phyloP scores from a whole-genome alignment of 139 green algal species.

The Volvox africanus region DNA sequence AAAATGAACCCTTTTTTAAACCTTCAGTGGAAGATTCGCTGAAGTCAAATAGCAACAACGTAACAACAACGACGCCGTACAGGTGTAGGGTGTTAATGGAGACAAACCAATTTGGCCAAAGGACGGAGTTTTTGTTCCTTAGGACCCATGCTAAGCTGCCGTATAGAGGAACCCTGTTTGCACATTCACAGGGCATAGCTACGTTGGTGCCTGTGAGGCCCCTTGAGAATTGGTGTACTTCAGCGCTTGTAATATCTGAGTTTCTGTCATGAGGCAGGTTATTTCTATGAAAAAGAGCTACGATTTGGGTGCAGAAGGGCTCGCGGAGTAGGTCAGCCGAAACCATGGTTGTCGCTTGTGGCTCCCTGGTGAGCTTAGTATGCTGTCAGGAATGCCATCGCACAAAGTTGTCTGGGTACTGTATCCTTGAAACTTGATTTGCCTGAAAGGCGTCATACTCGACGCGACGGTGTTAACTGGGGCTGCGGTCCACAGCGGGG shows the following conservation, averaged over 20 bases:
- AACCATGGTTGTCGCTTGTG: not conserved
- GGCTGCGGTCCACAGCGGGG: no score
- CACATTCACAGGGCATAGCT: constrained; percentile 9
- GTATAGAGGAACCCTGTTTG: not conserved
- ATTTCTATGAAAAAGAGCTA: not conserved
- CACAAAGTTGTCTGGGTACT: not conserved
- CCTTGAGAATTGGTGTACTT: not conserved
- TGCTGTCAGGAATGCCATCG: not conserved
- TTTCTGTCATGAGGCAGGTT: not conserved
- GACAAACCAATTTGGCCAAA: no score
- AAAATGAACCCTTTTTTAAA: no score
- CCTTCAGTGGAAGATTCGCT: no score
- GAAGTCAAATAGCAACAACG: no score
- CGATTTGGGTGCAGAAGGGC: not conserved
- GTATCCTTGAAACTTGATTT: not conserved
- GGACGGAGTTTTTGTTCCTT: no score
- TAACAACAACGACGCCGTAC: no score
- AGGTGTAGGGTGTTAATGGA: no score
- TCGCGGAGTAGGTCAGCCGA: not conserved
- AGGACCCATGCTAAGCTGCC: no score
- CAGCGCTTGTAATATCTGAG: not conserved
- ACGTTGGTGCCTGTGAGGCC: not conserved
- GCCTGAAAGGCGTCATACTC: no score
- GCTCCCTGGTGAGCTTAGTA: not conserved
- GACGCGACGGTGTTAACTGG: no score